Percentiles rank a stretch among this genome's conserved stretches.
phyloP scores from a whole-genome alignment of 129 eudicot species.

The Pulicaria dysenterica region DNA sequence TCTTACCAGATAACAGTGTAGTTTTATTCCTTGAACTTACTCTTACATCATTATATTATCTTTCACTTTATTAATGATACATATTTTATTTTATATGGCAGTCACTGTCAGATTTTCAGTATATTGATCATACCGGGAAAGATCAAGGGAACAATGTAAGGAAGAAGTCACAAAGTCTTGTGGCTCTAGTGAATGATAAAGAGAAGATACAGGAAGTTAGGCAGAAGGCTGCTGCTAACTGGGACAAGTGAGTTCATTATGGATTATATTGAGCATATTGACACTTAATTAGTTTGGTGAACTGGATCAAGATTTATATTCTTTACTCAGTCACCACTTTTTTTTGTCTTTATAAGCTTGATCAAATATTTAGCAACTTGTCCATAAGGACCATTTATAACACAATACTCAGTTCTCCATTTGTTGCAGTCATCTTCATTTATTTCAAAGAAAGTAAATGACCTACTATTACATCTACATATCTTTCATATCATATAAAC shows the following conservation, averaged over 20 bases:
- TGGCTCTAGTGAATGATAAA: constrained; percentile 81
- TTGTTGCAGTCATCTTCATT: not conserved
- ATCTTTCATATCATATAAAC: no score
- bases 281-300: not conserved
- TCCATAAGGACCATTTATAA: not conserved
- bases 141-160: constrained; percentile 97
- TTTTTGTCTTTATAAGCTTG: no score
- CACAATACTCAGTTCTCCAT: not conserved
- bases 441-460: no score
- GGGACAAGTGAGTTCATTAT: constrained; percentile 82
- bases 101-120: constrained; percentile 93
- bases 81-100: constrained; percentile 28
- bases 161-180: constrained; percentile 90
- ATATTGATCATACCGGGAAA: constrained; percentile 82
- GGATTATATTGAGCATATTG: not conserved
- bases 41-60: not conserved
- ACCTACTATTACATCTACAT: no score
- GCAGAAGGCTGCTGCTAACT: constrained; percentile 89
- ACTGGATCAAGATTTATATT: not conserved
- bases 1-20: constrained; percentile 84
- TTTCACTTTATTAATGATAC: constrained; percentile 1
- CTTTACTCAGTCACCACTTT: not conserved
- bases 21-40: constrained; percentile 28
- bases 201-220: constrained; percentile 89
- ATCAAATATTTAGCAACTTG: no score